A percentile compares a stretch with the other conserved stretches of the same genome.
Evolutionary conservation across 495 filamentous ascomycete genomes (phyloP).

Genomic region (Penicillium daleae): DNA sequence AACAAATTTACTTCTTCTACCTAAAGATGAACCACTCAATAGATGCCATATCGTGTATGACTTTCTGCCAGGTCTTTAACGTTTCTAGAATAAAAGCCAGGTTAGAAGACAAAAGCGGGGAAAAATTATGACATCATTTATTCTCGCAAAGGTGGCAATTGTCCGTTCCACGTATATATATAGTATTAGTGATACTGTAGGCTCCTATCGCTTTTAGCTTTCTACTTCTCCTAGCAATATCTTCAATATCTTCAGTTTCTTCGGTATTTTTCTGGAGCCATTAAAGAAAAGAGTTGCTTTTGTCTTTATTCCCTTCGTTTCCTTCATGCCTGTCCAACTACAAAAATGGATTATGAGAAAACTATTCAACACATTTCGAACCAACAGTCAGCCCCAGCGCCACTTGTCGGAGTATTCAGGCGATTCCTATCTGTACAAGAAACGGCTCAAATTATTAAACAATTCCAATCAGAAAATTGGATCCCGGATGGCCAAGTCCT

Average conservation of each 20-base stretch:
- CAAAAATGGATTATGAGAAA: background rate
- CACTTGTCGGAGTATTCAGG: background rate
- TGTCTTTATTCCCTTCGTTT: background rate
- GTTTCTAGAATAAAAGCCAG: background rate
- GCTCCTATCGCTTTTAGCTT: background rate
- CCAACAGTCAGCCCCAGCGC: background rate
- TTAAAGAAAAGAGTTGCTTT: background rate
- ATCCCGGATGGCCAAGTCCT: slow-evolving; percentile 1
- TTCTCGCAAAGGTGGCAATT: slow-evolving; percentile 1
- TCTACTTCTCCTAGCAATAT: background rate
- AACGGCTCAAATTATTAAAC: slow-evolving; percentile 1
- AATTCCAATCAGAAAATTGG: slow-evolving; percentile 6
- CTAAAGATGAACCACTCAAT: no score
- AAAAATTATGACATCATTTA: background rate
- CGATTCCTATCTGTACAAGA: background rate
- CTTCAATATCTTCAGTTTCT: no score
- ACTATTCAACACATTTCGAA: background rate
- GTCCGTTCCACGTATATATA: background rate
- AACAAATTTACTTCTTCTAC: no score
- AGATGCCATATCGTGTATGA: no score
- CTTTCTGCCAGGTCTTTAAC: background rate
- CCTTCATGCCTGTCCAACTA: background rate
- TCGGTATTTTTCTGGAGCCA: no score
- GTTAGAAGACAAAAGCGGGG: background rate
- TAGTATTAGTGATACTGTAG: background rate